Conservation (phyloP, 495 filamentous ascomycete genomes). For the Daldinia decipiens region DNA sequence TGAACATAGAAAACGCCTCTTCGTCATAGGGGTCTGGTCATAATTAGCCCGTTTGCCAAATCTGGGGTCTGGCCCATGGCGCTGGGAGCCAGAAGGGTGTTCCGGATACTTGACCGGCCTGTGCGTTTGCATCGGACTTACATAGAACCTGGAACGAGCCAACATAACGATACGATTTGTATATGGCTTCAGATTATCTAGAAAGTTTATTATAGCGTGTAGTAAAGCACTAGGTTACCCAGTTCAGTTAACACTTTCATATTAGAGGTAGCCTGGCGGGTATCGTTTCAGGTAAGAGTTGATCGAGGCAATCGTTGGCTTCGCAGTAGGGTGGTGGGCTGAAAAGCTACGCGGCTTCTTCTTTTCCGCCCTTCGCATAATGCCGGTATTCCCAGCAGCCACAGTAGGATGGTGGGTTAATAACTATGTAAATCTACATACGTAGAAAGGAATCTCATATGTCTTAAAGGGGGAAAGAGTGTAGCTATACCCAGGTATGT, state of each 20-base stretch:
- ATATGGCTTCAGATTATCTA: neutral
- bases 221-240: conserved; percentile 1
- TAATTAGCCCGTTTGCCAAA: conserved; percentile 45
- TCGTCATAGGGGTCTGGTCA: conserved; percentile 33
- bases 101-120: conserved; percentile 39
- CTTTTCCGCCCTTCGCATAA: conserved; percentile 17
- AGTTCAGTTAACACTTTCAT: conserved; percentile 4
- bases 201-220: neutral
- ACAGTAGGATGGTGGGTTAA: neutral
- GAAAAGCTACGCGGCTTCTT: conserved; percentile 19
- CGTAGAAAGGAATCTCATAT: neutral
- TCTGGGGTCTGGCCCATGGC: conserved; percentile 44
- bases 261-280: conserved; percentile 6
- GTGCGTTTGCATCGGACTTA: conserved; percentile 33
- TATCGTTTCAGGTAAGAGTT: conserved; percentile 1
- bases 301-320: conserved; percentile 14
- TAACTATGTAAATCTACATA: neutral
- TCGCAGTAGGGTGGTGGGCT: conserved; percentile 12
- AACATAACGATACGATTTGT: neutral
- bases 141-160: neutral
- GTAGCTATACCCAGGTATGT: neutral
- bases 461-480: neutral
- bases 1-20: conserved; percentile 23
- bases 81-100: conserved; percentile 35
- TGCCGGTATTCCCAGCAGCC: conserved; percentile 4